Evolutionary conservation across 768 basidiomycete genomes (phyloP).

Genomic region (Mrakia blollopis): DNA sequence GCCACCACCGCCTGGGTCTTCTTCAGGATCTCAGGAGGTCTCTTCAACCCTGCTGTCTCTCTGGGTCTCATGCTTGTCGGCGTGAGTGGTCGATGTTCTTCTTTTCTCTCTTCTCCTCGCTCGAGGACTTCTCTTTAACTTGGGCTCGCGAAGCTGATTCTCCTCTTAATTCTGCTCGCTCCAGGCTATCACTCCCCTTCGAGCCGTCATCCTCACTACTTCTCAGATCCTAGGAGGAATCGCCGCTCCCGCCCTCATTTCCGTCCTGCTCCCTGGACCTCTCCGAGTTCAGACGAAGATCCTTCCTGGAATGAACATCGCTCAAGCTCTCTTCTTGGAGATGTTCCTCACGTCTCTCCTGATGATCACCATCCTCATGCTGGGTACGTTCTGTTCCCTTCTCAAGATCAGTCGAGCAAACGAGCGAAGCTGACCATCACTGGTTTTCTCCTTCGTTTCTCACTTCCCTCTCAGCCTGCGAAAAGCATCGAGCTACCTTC

Average conservation of each 20-base stretch:
- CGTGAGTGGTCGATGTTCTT: background rate
- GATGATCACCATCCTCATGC: constrained; percentile 19
- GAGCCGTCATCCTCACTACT: constrained; percentile 43
- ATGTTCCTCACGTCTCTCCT: constrained; percentile 45
- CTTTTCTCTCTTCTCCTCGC: background rate
- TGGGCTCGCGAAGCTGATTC: too few relatives aligned
- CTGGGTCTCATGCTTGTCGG: constrained; percentile 45
- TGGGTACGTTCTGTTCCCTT: background rate
- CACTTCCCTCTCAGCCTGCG: constrained; percentile 19
- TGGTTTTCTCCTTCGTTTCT: background rate
- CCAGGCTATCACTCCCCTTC: constrained; percentile 41
- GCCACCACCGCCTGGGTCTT: constrained; percentile 22
- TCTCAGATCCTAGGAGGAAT: constrained; percentile 45
- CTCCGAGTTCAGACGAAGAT: constrained; percentile 38
- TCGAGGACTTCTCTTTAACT: background rate
- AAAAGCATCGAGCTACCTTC: constrained; percentile 47
- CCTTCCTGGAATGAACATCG: constrained; percentile 39
- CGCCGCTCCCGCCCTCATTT: constrained; percentile 43
- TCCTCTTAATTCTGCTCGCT: background rate
- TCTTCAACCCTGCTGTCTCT: constrained; percentile 47
- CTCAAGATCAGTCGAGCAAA: too few relatives aligned
- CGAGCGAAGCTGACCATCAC: background rate
- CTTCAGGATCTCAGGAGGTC: constrained; percentile 38
- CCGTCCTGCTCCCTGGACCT: constrained; percentile 43
- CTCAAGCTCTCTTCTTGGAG: constrained; percentile 43